phyloP scores from a whole-genome alignment of 1,284 basidiomycete species.

The Leccinum subspadiceum region DNA sequence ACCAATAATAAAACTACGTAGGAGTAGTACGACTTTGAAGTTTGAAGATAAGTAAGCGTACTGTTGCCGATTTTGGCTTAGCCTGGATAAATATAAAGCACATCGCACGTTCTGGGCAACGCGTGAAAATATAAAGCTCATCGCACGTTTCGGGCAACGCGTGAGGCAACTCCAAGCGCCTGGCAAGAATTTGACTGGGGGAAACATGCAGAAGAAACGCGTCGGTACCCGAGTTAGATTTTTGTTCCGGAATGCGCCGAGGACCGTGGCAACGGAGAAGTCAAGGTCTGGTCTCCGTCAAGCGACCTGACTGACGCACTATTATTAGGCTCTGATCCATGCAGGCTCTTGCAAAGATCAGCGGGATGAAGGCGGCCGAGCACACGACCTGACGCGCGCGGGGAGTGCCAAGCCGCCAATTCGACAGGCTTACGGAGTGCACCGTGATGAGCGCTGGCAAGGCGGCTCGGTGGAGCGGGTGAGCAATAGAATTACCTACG shows the following conservation, averaged over 20 bases:
- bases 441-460: slow-evolving; percentile 12
- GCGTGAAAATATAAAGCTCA: neutral
- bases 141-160: slow-evolving; percentile 2
- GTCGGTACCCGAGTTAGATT: neutral
- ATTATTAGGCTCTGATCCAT: slow-evolving; percentile 14
- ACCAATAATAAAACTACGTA: slow-evolving; percentile 10
- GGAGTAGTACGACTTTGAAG: neutral
- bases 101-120: slow-evolving; percentile 2
- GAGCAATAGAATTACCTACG: slow-evolving; percentile 6
- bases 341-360: slow-evolving; percentile 18
- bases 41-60: slow-evolving; percentile 4
- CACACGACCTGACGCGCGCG: neutral
- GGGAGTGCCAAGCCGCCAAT: slow-evolving; percentile 5
- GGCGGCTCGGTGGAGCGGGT: slow-evolving; percentile 6
- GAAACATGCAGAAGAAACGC: neutral
- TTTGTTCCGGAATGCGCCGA: slow-evolving; percentile 17
- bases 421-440: slow-evolving; percentile 13
- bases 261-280: slow-evolving; percentile 2
- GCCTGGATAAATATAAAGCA: neutral
- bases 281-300: too few species aligned
- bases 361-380: slow-evolving; percentile 10
- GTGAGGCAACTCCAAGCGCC: slow-evolving; percentile 1
- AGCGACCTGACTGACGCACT: neutral
- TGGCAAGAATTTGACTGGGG: slow-evolving; percentile 3
- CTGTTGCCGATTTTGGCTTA: neutral